Conservation (phyloP, 768 basidiomycete species). For the Pulveroboletus sp. region DNA sequence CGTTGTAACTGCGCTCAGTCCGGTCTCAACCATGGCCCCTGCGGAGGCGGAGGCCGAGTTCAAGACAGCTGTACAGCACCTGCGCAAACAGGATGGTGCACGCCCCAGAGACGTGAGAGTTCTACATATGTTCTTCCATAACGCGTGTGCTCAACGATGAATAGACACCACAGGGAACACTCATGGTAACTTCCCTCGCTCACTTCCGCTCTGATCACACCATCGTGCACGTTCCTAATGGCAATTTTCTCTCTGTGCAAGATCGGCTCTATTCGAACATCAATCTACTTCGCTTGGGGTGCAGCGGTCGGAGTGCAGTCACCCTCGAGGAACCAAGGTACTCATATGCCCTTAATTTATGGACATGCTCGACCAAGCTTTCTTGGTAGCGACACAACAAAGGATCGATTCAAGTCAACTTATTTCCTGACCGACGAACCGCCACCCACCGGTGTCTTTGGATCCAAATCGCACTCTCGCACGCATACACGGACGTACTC, state of each 20-base stretch:
- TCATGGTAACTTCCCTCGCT: conserved; percentile 81
- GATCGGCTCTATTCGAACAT: conserved; percentile 78
- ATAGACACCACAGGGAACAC: conserved; percentile 59
- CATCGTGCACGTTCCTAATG: conserved; percentile 73
- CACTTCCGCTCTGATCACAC: conserved; percentile 87
- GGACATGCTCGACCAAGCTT: conserved; percentile 7
- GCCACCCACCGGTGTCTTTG: conserved; percentile 19
- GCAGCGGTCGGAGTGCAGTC: conserved; percentile 71
- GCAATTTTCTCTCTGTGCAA: conserved; percentile 53
- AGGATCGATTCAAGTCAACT: conserved; percentile 70
- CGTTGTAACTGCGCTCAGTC: conserved; percentile 52
- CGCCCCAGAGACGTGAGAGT: conserved; percentile 58
- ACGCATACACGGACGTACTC: conserved; percentile 28
- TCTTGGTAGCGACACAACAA: conserved; percentile 60
- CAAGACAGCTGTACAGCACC: conserved; percentile 54
- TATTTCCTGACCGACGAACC: conserved; percentile 53
- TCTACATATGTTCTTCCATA: not conserved
- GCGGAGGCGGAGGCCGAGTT: conserved; percentile 50
- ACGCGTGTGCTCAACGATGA: conserved; percentile 4
- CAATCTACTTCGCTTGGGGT: conserved; percentile 79
- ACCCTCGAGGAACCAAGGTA: conserved; percentile 73
- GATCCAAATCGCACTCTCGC: conserved; percentile 28
- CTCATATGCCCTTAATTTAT: conserved; percentile 6
- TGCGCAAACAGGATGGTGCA: conserved; percentile 62
- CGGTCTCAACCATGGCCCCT: conserved; percentile 37